Evolutionary conservation across 139 green algal genomes (phyloP).

Genomic region (Astrephomene gubernaculifera): DNA sequence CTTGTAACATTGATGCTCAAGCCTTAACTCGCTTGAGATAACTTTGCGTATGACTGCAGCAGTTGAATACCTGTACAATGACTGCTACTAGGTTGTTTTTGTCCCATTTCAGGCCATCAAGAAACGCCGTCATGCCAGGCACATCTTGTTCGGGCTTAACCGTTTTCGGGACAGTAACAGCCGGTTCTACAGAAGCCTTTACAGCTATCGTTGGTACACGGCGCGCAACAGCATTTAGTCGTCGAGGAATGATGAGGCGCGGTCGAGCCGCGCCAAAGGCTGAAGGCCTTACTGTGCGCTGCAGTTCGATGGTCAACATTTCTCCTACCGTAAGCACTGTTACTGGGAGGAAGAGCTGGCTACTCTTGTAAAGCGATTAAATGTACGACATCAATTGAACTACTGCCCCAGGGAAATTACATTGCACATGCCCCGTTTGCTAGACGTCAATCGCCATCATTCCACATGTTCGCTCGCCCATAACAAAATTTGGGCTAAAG

Average conservation of each 20-base stretch:
- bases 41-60: background rate
- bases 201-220: background rate
- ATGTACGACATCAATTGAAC: too few relatives aligned
- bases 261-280: background rate
- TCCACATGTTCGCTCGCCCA: too few relatives aligned
- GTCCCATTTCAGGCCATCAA: constrained; percentile 92
- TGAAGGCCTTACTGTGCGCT: background rate
- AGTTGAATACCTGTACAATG: constrained; percentile 80
- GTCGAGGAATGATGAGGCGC: background rate
- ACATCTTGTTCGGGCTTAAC: constrained; percentile 62
- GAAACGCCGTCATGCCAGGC: constrained; percentile 72
- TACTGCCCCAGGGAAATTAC: too few relatives aligned
- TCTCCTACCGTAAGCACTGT: background rate
- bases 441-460: too few relatives aligned
- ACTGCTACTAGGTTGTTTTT: constrained; percentile 90
- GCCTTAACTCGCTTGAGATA: background rate
- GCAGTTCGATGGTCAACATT: background rate
- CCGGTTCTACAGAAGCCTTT: background rate
- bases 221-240: background rate
- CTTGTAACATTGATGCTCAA: too few relatives aligned
- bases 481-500: too few relatives aligned
- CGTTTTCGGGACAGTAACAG: background rate
- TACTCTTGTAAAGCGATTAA: too few relatives aligned
- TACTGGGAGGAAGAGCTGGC: too few relatives aligned
- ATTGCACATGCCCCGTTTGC: too few relatives aligned